These are phyloP conservation scores for Middelhovenomyces tepae DNA, from an alignment of 805 yeast species.

Conservation along the genomic window DNA sequence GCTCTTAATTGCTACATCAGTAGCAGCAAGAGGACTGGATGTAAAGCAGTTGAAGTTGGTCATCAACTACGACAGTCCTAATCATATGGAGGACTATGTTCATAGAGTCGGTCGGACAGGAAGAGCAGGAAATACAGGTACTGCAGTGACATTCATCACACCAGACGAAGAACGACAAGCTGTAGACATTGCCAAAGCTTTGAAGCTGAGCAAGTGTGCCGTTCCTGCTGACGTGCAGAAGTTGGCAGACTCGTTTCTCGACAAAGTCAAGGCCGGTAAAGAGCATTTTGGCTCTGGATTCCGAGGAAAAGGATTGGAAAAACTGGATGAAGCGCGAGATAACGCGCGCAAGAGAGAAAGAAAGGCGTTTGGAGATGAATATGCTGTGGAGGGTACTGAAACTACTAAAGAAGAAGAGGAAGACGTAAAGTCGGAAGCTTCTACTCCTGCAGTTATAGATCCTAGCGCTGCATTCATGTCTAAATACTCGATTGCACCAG, in stretches of 20 bases:
- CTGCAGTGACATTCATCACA: constrained; percentile 64
- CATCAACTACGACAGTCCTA: constrained; percentile 73
- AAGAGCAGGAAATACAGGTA: constrained; percentile 74
- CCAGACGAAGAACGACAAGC: constrained; percentile 55
- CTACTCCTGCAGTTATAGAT: constrained; percentile 17
- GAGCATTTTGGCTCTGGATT: constrained; percentile 66
- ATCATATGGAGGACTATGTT: constrained; percentile 88
- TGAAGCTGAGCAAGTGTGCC: constrained; percentile 46
- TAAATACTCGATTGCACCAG: constrained; percentile 4
- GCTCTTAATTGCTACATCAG: constrained; percentile 81
- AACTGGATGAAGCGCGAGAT: constrained; percentile 55
- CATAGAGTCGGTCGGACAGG: constrained; percentile 97
- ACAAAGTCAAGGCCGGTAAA: constrained; percentile 58
- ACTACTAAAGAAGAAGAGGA: constrained; percentile 17
- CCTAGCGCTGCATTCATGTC: constrained; percentile 6
- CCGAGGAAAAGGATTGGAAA: constrained; percentile 87
- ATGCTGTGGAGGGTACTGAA: constrained; percentile 17
- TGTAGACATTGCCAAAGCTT: constrained; percentile 59
- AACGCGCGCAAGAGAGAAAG: constrained; percentile 42
- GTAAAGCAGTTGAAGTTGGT: constrained; percentile 80
- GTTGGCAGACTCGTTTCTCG: constrained; percentile 48
- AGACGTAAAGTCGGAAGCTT: constrained; percentile 25
- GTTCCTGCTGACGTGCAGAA: constrained; percentile 43
- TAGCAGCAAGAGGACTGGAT: constrained; percentile 91
- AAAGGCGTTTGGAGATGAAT: constrained; percentile 39